Conservation (phyloP, 768 basidiomycete genomes). For the Arthromyces matolae region DNA sequence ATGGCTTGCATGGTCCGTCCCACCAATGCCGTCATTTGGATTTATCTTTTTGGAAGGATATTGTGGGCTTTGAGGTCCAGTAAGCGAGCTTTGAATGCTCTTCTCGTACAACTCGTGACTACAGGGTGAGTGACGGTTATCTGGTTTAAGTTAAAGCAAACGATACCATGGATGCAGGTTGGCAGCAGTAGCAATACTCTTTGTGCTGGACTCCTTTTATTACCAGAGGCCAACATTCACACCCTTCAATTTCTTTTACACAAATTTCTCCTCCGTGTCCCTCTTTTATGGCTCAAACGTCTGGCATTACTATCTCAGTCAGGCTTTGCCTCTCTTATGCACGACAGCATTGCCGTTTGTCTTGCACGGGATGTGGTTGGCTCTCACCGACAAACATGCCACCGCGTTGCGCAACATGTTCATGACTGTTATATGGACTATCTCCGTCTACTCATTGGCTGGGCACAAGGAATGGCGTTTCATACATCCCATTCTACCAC, state of each 20-base stretch:
- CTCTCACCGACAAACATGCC: conserved; percentile 24
- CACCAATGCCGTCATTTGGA: conserved; percentile 86
- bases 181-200: conserved; percentile 26
- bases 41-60: conserved; percentile 58
- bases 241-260: conserved; percentile 74
- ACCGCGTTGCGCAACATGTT: conserved; percentile 42
- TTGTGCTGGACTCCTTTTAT: conserved; percentile 65
- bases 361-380: conserved; percentile 52
- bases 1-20: conserved; percentile 82
- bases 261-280: conserved; percentile 83
- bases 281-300: conserved; percentile 87
- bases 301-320: conserved; percentile 87
- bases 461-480: conserved; percentile 99
- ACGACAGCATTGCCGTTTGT: conserved; percentile 71
- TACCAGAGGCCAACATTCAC: conserved; percentile 68
- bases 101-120: conserved; percentile 36
- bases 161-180: conserved; percentile 17
- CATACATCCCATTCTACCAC: conserved; percentile 84
- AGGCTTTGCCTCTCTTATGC: conserved; percentile 81
- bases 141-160: background rate
- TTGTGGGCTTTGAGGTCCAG: conserved; percentile 50
- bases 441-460: conserved; percentile 68
- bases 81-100: conserved; percentile 21
- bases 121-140: conserved; percentile 42
- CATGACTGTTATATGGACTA: conserved; percentile 54